Base-by-base conservation (phyloP, 495 filamentous ascomycete genomes). In the Trichoderma erinaceum region DNA sequence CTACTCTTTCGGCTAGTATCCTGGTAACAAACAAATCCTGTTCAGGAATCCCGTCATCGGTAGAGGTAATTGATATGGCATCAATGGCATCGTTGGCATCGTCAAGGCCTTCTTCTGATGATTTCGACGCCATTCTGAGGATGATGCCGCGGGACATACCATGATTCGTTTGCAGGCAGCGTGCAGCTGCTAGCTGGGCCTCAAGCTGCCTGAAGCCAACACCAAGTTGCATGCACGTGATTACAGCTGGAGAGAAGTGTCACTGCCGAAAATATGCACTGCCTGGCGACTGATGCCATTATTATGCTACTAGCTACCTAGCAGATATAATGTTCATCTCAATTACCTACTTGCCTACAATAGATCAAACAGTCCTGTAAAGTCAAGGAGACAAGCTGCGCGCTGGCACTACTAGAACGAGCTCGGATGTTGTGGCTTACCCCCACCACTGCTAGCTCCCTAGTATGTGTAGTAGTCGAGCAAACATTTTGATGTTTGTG, bases 1-100 rank as follows among this genome's bases (percentile, higher is more conserved):
- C 32, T 18, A 43, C 68, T 12, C 73, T 74, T 68, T 88, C 81
- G 10, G 82, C 81, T 6, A 81, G 67, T 56, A 81, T 74, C 16
- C 6, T 15, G 38, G 5, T 12, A 18, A 35, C 61, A 23, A 35
- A 18, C 15, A 64, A 8, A 5, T 41, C 61, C 6, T 32, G 5
- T 2, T 18, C 61, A 5, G 35, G 35, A 18, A 29, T 12, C 27
- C 27, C 29, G 15, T 64, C 61, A 38, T 35, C 38, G 2, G 61
- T 64, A 16, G 61, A 64, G 5, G 61, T 15, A 15, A 64, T 3
- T 16, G 61, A 64, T 4, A 64, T 64, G 29, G 29, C 29, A 29
- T 29, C 29, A 4, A 29, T 29, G 29, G 1, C 29, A 29, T 29
- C 29, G 29, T 1, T 29, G 29, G 1, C 29, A 29, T 29, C 61